Conservation (phyloP, 2,329 filamentous ascomycete genomes). For the Podosphaera aphanis region DNA sequence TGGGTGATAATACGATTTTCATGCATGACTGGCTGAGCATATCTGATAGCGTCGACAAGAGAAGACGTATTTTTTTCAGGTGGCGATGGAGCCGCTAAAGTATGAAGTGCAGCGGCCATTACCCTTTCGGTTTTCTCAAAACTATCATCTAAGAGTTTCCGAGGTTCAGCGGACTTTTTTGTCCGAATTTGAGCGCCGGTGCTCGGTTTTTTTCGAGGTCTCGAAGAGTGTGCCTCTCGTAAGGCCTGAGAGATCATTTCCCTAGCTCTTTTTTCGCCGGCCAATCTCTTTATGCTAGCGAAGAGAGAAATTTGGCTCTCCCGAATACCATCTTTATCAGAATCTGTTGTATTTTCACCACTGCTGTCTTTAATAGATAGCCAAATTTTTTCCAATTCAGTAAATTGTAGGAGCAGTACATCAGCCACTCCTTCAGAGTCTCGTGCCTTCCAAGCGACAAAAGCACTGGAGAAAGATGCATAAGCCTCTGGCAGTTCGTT, state of each 20-base stretch:
- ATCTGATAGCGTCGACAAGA: conserved; percentile 13
- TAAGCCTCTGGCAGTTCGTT: conserved; percentile 45
- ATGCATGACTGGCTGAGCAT: conserved; percentile 30
- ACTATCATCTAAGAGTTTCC: conserved; percentile 19
- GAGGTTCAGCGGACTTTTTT: conserved; percentile 18
- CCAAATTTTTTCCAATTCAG: conserved; percentile 64
- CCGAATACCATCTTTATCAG: conserved; percentile 60
- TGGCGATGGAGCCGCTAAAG: conserved; percentile 29
- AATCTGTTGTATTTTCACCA: conserved; percentile 45
- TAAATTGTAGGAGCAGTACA: conserved; percentile 69
- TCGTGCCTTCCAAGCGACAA: conserved; percentile 64
- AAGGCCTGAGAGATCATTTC: conserved; percentile 54
- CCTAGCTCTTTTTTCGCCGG: conserved; percentile 47
- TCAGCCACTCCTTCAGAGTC: conserved; percentile 58
- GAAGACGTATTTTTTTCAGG: conserved; percentile 16
- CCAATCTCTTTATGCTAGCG: conserved; percentile 56
- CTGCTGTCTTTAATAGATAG: conserved; percentile 62
- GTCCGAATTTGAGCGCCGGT: conserved; percentile 50
- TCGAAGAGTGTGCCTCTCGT: conserved; percentile 36
- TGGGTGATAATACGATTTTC: conserved; percentile 56
- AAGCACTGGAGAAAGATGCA: conserved; percentile 52
- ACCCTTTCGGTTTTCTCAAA: conserved; percentile 20
- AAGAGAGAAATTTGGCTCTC: conserved; percentile 62
- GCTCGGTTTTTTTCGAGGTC: conserved; percentile 38
- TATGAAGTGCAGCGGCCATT: conserved; percentile 22